Base-by-base conservation (phyloP, 176 grass and related monocot genomes). In the Otatea glauca region DNA sequence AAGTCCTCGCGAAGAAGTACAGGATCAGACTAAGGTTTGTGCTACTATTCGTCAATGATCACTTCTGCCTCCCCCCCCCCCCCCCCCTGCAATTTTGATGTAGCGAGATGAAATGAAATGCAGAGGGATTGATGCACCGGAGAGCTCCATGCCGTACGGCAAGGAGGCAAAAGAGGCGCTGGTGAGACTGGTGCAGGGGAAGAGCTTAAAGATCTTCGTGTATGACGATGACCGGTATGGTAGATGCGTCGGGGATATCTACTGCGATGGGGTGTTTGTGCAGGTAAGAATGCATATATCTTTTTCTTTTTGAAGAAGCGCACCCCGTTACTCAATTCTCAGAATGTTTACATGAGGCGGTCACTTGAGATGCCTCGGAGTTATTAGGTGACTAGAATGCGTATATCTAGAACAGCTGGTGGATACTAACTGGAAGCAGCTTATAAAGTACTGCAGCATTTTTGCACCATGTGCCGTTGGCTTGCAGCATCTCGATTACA, bases 81-180 rank as follows among this genome's bases (percentile, higher is more conserved):
- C 2, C 12, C 3, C 9, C 0, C 13, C 4, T 66, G 4, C 13
- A 12, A 29, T 16, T 34, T 53, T 88, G 37, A 81, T 54, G 39
- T 54, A 12, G 20, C 44, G 20, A 75, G 6, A 13, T 45, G 7
- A 65, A 32, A 16, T 64, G 27, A 55, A 80, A 35, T 89, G 70
- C 87, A 98, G 91, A 68, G 96, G 96, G 7, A 88, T 98, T 75
- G 96, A 98, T 83, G 85, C 96, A 50, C 96, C 96, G n/a, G 93
- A 98, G 89, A 98, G 91, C 39, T 79, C 91, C 10, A 98, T 98
- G 96, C 96, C 96, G 65, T 96, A 90, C 10, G 96, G 96, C 38
- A 95, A 94, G 85, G 96, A 96, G 72, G 91, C 96, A 0, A 98
- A 92, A 79, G 93, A 94, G 85, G 89, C 83, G 61, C 32, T 98